Percentiles rank a stretch among this genome's conserved stretches.
Conservation (phyloP, 164 flowering plant genomes). For the Brasenia schreberi region DNA sequence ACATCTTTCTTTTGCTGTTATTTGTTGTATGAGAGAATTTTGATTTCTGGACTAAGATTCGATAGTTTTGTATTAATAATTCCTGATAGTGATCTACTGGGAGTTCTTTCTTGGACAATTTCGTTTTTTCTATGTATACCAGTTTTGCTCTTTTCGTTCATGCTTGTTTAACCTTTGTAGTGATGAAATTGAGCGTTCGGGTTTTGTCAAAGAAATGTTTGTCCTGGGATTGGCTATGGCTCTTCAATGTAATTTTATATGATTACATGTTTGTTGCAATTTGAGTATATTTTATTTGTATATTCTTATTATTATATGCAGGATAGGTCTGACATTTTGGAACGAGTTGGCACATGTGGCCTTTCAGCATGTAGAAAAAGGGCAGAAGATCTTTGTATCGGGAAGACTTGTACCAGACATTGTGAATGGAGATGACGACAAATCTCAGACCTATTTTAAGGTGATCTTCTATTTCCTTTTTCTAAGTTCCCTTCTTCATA, state of each 20-base stretch:
- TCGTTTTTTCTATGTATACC: no score
- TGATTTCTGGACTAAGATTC: no score
- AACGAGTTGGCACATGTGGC: slow-evolving; percentile 80
- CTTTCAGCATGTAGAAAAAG: slow-evolving; percentile 72
- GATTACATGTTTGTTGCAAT: no score
- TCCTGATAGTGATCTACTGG: no score
- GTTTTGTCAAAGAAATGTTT: background rate
- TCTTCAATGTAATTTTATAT: background rate
- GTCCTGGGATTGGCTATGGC: background rate
- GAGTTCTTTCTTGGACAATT: no score
- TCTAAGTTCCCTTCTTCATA: background rate
- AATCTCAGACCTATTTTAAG: slow-evolving; percentile 74
- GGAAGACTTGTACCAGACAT: slow-evolving; percentile 71
- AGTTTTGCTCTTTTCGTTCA: no score
- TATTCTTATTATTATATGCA: slow-evolving; percentile 8
- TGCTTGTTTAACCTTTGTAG: no score
- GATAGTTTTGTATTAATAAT: no score
- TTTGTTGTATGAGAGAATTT: no score
- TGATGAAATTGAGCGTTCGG: background rate
- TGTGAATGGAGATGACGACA: slow-evolving; percentile 59
- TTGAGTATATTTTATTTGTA: background rate
- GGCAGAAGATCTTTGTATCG: slow-evolving; percentile 57
- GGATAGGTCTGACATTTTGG: slow-evolving; percentile 90
- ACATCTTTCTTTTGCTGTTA: no score
- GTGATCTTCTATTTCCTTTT: slow-evolving; percentile 15